Percentiles rank a stretch among this genome's conserved stretches.
phyloP scores from a whole-genome alignment of 495 filamentous ascomycete genomes.

The Bryoglossum gracile region DNA sequence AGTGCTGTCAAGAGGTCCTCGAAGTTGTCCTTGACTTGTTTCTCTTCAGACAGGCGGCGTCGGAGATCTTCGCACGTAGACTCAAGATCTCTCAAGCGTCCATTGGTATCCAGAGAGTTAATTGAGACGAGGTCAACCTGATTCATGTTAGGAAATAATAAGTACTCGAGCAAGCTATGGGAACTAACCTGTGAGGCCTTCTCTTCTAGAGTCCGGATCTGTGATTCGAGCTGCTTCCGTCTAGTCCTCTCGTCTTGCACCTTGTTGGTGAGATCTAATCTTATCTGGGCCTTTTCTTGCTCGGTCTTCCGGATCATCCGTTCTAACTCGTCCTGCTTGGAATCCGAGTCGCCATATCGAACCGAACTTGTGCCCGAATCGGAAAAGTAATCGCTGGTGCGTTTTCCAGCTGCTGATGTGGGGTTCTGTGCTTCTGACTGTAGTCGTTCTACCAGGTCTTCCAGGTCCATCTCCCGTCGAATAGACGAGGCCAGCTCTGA shows the following conservation, averaged over 20 bases:
- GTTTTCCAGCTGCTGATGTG: conserved; percentile 51
- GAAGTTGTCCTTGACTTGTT: conserved; percentile 84
- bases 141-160: no score
- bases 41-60: conserved; percentile 76
- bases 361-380: conserved; percentile 87
- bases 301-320: conserved; percentile 75
- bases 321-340: conserved; percentile 74
- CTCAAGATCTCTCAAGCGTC: conserved; percentile 68
- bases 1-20: conserved; percentile 83
- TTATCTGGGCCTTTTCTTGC: conserved; percentile 84
- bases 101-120: conserved; percentile 40
- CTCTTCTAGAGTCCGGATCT: conserved; percentile 73
- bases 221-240: conserved; percentile 67
- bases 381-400: conserved; percentile 97
- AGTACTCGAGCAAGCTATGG: no score
- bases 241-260: conserved; percentile 75
- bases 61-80: conserved; percentile 68
- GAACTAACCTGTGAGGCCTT: conserved; percentile 49
- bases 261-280: conserved; percentile 73
- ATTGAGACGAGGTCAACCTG: conserved; percentile 37
- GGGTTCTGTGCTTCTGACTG: conserved; percentile 63
- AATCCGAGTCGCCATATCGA: conserved; percentile 60
- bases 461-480: conserved; percentile 89
- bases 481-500: conserved; percentile 88
- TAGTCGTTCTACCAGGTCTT: conserved; percentile 83